Evolutionary conservation across 1,284 basidiomycete genomes (phyloP), one percentile per base, ranked within the genome.

Genomic region (Sphaerobolus stellatus): DNA sequence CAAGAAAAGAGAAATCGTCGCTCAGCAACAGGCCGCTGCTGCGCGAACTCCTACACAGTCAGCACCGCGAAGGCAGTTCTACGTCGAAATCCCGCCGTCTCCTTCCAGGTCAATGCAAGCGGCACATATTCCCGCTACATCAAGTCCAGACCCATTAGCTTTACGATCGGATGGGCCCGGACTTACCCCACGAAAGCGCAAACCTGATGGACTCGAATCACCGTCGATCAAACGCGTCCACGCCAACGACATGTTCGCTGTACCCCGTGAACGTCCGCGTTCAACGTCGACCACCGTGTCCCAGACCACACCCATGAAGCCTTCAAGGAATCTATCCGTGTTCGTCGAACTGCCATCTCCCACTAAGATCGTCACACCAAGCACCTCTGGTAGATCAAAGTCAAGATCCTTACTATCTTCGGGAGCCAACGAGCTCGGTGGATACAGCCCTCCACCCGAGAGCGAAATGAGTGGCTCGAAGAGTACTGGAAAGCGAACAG

Each of bases 281-380:
- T 61, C 64, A 34, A 60, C 55, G 57, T 56, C 68, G 57, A 58
- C 64, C 53, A 31, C 58, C 53, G 33, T 64, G 33, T 44, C 45
- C 61, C 56, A 68, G 30, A 50, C 8, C 33, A 50, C 41, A 36
- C 18, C 54, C 5, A 58, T 55, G 22, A 33, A 70, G 53, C 70
- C 71, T 22, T 27, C 48, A 31, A 50, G 49, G 31, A 43, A 50
- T 29, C 44, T 59, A 50, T 55, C 58, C 25, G 80, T 82, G 8
- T 87, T 83, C 65, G 80, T 90, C 34, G 76, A 79, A 34, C 69
- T 90, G 29, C 84, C 87, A 44, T 56, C 71, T 1, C 56, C 69
- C 4, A 69, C 73, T 7, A 76, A 72, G 56, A 82, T 76, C 71
- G 68, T 73, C 53, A 84, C 79, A 4, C 80, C 77, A 5, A 69